phyloP scores from a whole-genome alignment of 371 early-diverging fungal genomes.

The Parasitella parasitica region DNA sequence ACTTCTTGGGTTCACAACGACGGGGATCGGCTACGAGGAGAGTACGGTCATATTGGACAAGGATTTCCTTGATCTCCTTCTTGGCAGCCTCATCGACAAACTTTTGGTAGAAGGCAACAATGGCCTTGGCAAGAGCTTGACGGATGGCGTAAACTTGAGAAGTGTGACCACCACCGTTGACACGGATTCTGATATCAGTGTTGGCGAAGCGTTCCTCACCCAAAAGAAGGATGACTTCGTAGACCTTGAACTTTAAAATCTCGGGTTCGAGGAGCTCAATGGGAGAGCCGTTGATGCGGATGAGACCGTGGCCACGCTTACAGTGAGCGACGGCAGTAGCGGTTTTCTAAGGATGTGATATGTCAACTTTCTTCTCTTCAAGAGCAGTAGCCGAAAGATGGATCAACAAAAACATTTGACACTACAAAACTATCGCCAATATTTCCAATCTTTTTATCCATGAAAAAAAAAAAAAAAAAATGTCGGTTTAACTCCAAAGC shows the following conservation, averaged over 20 bases:
- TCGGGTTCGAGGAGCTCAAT: slow-evolving; percentile 96
- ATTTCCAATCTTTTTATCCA: neutral
- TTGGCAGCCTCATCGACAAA: slow-evolving; percentile 98
- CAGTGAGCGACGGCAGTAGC: slow-evolving; percentile 99
- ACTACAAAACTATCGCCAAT: neutral
- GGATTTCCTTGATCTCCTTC: slow-evolving; percentile 98
- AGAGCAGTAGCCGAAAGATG: neutral
- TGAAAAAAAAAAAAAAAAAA: too few relatives aligned
- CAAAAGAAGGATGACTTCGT: slow-evolving; percentile 97
- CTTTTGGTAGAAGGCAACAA: slow-evolving; percentile 99
- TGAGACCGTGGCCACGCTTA: slow-evolving; percentile 96
- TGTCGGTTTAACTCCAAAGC: too few relatives aligned
- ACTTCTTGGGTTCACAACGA: slow-evolving; percentile 99
- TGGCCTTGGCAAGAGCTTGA: slow-evolving; percentile 99
- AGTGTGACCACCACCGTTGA: slow-evolving; percentile 98
- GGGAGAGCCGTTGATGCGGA: slow-evolving; percentile 96
- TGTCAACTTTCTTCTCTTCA: neutral
- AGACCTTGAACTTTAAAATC: slow-evolving; percentile 97
- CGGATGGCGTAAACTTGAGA: slow-evolving; percentile 99
- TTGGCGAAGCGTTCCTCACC: slow-evolving; percentile 96
- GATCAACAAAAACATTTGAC: neutral
- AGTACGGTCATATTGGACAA: slow-evolving; percentile 98
- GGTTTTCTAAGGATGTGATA: slow-evolving; percentile 83
- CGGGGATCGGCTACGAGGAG: slow-evolving; percentile 99
- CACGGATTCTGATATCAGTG: slow-evolving; percentile 97